Conservation (phyloP, 2,329 filamentous ascomycete species). For the Chrysoporthe austroafricana region DNA sequence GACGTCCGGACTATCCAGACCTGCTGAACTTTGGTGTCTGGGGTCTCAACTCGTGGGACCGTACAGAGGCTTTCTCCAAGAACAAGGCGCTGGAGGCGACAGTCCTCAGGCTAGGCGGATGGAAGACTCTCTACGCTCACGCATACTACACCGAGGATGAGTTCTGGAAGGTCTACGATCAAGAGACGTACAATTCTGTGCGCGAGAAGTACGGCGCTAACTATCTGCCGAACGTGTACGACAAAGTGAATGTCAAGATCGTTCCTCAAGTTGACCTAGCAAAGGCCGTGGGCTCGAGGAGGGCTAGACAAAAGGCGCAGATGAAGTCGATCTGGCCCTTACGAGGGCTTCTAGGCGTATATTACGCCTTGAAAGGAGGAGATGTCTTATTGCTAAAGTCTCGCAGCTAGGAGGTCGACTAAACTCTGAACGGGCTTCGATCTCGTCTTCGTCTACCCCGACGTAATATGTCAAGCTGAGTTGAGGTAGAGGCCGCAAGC, state of each 20-base stretch:
- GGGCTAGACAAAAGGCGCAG: not conserved
- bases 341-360: constrained; percentile 15
- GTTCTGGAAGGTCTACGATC: constrained; percentile 69
- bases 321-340: constrained; percentile 17
- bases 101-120: constrained; percentile 62
- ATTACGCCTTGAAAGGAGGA: constrained; percentile 9
- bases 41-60: constrained; percentile 51
- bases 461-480: constrained; percentile 8
- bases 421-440: not conserved
- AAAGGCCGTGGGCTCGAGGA: not conserved
- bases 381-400: constrained; percentile 44
- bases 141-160: constrained; percentile 70
- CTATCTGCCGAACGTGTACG: constrained; percentile 66
- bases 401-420: constrained; percentile 38
- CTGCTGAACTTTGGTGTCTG: constrained; percentile 68
- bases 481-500: constrained; percentile 34
- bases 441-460: not conserved
- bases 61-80: constrained; percentile 51
- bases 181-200: constrained; percentile 60
- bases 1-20: constrained; percentile 27
- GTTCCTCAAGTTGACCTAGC: constrained; percentile 43
- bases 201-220: constrained; percentile 61
- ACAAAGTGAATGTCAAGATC: constrained; percentile 67
- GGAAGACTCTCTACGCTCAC: constrained; percentile 73
- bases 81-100: constrained; percentile 66